phyloP scores from a whole-genome alignment of 371 early-diverging fungal genomes.

The Mortierella sp. region DNA sequence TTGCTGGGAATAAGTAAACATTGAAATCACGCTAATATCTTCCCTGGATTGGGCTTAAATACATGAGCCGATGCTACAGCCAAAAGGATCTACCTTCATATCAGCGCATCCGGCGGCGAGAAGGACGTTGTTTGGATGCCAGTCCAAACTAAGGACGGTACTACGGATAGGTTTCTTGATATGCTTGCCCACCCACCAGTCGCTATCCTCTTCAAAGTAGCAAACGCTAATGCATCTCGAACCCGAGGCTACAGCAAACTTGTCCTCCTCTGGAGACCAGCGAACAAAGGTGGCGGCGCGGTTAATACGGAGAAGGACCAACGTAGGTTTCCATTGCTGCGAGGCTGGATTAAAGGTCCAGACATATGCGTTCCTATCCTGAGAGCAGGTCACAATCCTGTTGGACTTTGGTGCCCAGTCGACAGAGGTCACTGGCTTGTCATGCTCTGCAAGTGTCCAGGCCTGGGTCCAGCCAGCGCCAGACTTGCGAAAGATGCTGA shows the following conservation, averaged over 20 bases:
- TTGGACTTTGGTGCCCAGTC: slow-evolving; percentile 98
- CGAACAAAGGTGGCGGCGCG: slow-evolving; percentile 96
- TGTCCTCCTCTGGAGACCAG: slow-evolving; percentile 97
- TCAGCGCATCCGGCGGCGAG: slow-evolving; percentile 96
- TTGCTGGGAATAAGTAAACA: not conserved
- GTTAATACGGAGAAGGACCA: slow-evolving; percentile 95
- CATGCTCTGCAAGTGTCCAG: slow-evolving; percentile 91
- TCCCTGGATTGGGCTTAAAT: slow-evolving; percentile 6
- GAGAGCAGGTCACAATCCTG: slow-evolving; percentile 96
- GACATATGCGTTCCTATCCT: slow-evolving; percentile 98
- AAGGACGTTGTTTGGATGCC: slow-evolving; percentile 97
- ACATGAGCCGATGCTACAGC: not conserved
- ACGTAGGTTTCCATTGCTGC: slow-evolving; percentile 89
- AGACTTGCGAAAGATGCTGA: slow-evolving; percentile 84
- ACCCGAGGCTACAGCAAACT: slow-evolving; percentile 98
- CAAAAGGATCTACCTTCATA: slow-evolving; percentile 74
- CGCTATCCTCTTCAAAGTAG: slow-evolving; percentile 95
- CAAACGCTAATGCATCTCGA: slow-evolving; percentile 92
- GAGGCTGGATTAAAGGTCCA: slow-evolving; percentile 84
- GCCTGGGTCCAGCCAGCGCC: slow-evolving; percentile 72
- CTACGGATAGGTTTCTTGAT: slow-evolving; percentile 93
- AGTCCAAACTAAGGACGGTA: slow-evolving; percentile 92
- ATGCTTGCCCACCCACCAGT: slow-evolving; percentile 98
- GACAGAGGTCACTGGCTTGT: slow-evolving; percentile 94
- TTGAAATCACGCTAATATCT: not conserved